Evolutionary conservation across 1,139 yeast genomes (phyloP).

Genomic region (Yamadazyma mexicana): DNA sequence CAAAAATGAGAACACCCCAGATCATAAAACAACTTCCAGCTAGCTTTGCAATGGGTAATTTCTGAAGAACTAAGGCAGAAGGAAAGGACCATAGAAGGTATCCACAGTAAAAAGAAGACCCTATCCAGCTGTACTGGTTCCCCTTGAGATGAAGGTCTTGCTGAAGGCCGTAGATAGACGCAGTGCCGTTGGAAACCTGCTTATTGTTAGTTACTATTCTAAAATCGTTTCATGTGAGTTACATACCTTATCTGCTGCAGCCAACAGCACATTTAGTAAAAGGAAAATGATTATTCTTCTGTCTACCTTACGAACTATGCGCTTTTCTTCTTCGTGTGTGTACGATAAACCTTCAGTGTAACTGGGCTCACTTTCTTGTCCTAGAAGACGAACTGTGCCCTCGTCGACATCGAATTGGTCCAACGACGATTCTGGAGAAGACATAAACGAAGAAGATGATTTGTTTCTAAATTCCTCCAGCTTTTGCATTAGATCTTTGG

Average conservation of each 20-base stretch:
- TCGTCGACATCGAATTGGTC: background rate
- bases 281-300: constrained; percentile 52
- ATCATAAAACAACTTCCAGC: constrained; percentile 21
- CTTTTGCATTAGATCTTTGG: no score
- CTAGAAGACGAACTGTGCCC: background rate
- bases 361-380: background rate
- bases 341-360: background rate
- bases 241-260: constrained; percentile 16
- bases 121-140: constrained; percentile 53
- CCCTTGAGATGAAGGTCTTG: constrained; percentile 49
- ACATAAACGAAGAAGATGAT: background rate
- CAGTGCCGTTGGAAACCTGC: constrained; percentile 8
- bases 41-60: constrained; percentile 27
- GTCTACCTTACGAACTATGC: constrained; percentile 48
- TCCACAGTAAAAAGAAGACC: constrained; percentile 55
- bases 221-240: background rate
- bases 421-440: background rate
- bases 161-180: constrained; percentile 57
- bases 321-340: constrained; percentile 13
- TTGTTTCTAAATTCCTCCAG: background rate
- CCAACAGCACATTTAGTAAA: constrained; percentile 30
- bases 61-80: constrained; percentile 39
- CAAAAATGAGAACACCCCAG: constrained; percentile 27
- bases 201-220: background rate
- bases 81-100: constrained; percentile 49